These are phyloP conservation scores for Trapa bicornis DNA, from an alignment of 345 rosid genomes.

Conservation along the genomic window DNA sequence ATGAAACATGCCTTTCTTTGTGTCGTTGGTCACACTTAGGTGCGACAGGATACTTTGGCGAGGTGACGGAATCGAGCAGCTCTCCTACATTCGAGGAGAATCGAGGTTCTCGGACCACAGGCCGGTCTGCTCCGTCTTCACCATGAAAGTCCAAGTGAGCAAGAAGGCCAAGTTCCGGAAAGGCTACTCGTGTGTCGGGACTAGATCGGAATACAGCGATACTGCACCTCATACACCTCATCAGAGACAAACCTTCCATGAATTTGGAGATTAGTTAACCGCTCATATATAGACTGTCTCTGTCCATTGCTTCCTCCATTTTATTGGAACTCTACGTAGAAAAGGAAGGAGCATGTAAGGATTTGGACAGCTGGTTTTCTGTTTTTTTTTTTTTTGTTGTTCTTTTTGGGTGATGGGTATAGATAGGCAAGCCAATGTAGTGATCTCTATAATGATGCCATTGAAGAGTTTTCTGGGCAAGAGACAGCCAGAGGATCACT, in stretches of 20 bases:
- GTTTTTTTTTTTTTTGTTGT: too few species aligned
- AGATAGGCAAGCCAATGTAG: too few species aligned
- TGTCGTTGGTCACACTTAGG: constrained; percentile 28
- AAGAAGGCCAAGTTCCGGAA: constrained; percentile 41
- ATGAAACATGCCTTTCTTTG: background rate
- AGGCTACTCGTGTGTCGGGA: constrained; percentile 46
- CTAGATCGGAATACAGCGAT: constrained; percentile 39
- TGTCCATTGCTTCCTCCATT: too few species aligned
- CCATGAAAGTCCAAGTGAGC: constrained; percentile 44
- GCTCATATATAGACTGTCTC: background rate
- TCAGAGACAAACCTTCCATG: constrained; percentile 56
- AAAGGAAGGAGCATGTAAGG: too few species aligned
- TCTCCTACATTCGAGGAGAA: constrained; percentile 64
- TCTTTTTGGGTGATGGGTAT: too few species aligned
- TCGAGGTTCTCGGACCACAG: constrained; percentile 91
- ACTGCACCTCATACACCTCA: constrained; percentile 20
- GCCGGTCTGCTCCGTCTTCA: constrained; percentile 75
- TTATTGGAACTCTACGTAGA: too few species aligned
- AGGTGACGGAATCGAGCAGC: constrained; percentile 69
- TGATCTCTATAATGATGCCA: too few species aligned
- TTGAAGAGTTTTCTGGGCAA: too few species aligned
- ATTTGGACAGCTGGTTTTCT: too few species aligned
- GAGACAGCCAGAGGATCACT: too few species aligned
- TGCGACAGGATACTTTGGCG: constrained; percentile 88
- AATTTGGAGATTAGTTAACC: constrained; percentile 15